phyloP scores from a whole-genome alignment of 1,284 basidiomycete species.

The Naganishia liquefaciens region DNA sequence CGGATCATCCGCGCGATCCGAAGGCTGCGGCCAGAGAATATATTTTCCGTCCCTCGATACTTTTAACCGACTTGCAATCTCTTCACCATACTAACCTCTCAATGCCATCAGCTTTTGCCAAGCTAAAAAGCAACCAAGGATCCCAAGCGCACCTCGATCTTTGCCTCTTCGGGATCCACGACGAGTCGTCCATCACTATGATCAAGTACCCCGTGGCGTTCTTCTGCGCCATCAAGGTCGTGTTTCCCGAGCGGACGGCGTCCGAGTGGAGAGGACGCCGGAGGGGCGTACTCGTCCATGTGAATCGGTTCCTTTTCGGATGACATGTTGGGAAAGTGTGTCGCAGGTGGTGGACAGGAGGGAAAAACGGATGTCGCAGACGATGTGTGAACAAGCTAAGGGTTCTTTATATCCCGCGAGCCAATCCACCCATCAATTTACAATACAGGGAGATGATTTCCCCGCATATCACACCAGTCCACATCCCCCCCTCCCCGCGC shows the following conservation, averaged over 20 bases:
- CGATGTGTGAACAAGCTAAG: too few relatives aligned
- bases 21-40: conserved; percentile 24
- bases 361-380: too few relatives aligned
- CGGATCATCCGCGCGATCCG: conserved; percentile 21
- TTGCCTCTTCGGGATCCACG: conserved; percentile 29
- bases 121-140: neutral
- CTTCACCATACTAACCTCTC: neutral
- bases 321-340: neutral
- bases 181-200: conserved; percentile 28
- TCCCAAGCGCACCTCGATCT: conserved; percentile 28
- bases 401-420: too few relatives aligned
- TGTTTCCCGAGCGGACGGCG: conserved; percentile 16
- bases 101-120: neutral
- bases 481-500: too few relatives aligned
- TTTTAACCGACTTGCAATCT: conserved; percentile 17
- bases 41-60: conserved; percentile 20
- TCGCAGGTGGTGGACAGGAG: neutral
- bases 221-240: conserved; percentile 22
- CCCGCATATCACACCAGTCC: too few relatives aligned
- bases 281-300: conserved; percentile 18
- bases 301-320: conserved; percentile 5
- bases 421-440: too few relatives aligned
- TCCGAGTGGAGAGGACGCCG: neutral
- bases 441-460: too few relatives aligned
- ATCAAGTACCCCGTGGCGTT: conserved; percentile 19